Evolutionary conservation across 1,284 basidiomycete species (phyloP), one percentile per base, ranked within the genome.

Genomic region (Cryptococcus neoformans): DNA sequence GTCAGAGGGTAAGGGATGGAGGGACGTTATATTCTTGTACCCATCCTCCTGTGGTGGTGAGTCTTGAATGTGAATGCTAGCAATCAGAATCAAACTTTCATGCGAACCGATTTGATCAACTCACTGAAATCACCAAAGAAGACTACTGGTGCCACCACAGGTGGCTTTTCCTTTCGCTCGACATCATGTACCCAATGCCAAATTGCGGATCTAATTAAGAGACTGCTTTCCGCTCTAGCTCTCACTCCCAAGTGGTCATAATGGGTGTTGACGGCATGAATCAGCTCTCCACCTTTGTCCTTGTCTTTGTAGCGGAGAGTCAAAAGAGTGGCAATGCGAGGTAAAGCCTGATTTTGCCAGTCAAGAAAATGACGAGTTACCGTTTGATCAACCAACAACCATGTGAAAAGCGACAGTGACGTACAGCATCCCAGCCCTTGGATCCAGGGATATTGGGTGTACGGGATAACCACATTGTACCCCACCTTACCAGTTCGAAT

Each of bases 351-450:
- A 5, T 38, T 6, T 17, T 34, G 14, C 21, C 21, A 21, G 36
- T 35, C 9, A 38, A 44, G 45, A 21, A 21, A 21, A 21, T 21
- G 21, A 21, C 21, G 21, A 21, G 21, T 21, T 21, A 21, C 21
- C 21, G 21, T 21, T 21, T 21, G 21, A 21, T 21, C 21, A 21
- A 21, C 21, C 21, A 52, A 21, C 28, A 36, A 17, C 6, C 39
- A n/a, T 40, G 14, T 3, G 36, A 44, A 36, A 36, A 65, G 46
- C 54, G 59, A 69, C 68, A 14, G 11, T 6, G 35, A 73, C 74
- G 59, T 56, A 76, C 76, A 6, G 76, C 74, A 57, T 76, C 75
- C 76, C 76, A 78, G 2, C 73, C 71, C 53, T 63, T 67, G 0
- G 69, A 72, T 0, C 74, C 75, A 0, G 70, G 66, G 9, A 61